These are phyloP conservation scores for Irpex sp. DNA, from an alignment of 1,284 basidiomycete species.

Conservation along the genomic window DNA sequence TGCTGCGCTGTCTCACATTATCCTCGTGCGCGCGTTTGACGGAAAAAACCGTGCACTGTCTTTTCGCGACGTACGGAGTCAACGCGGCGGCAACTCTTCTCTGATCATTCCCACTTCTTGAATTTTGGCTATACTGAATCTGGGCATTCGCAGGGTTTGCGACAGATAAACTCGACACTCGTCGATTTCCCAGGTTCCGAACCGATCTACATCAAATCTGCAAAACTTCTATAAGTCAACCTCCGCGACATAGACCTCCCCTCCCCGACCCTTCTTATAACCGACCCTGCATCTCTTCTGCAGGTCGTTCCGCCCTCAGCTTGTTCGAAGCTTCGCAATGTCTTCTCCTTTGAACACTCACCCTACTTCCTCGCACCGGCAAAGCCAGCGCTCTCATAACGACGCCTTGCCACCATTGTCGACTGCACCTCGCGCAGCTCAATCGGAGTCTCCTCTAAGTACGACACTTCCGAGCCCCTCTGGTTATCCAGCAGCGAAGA, in stretches of 20 bases:
- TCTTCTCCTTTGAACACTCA: neutral
- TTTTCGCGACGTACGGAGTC: neutral
- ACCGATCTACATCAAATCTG: slow-evolving; percentile 8
- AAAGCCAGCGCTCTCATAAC: neutral
- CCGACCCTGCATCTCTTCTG: slow-evolving; percentile 13
- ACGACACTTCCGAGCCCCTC: neutral
- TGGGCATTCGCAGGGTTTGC: neutral
- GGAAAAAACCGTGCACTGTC: neutral
- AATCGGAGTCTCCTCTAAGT: neutral
- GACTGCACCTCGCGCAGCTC: neutral
- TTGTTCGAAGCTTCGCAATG: slow-evolving; percentile 4
- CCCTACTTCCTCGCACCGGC: neutral
- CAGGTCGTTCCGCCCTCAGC: neutral
- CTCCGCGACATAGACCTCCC: neutral
- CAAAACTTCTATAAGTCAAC: slow-evolving; percentile 3
- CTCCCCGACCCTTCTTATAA: slow-evolving; percentile 15
- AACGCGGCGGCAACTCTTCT: neutral
- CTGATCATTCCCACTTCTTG: neutral
- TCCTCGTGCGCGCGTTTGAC: neutral
- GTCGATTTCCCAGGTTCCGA: slow-evolving; percentile 11
- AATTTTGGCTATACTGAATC: neutral
- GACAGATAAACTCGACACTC: slow-evolving; percentile 11
- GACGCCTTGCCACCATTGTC: slow-evolving; percentile 1
- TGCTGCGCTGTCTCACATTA: neutral
- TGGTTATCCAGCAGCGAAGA: slow-evolving; percentile 19